These are phyloP conservation scores for Venturia carpophila DNA, from an alignment of 2,329 filamentous ascomycete species.

Conservation along the genomic window DNA sequence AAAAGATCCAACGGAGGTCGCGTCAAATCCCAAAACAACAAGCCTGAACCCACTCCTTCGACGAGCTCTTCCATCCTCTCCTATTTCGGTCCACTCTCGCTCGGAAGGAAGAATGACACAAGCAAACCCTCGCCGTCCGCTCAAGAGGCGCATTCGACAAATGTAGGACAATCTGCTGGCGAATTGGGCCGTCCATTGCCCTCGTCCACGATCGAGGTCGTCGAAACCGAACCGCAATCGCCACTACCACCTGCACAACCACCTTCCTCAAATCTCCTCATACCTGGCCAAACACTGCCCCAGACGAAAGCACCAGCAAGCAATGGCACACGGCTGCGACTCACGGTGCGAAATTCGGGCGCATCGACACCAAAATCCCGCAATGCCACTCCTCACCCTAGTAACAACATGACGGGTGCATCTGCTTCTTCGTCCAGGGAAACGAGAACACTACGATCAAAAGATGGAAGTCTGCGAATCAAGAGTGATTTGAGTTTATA, in stretches of 20 bases:
- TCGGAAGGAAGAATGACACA: neutral
- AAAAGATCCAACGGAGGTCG: constrained; percentile 12
- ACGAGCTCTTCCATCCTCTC: constrained; percentile 4
- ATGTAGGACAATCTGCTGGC: neutral
- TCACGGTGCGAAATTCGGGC: neutral
- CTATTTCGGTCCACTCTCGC: constrained; percentile 12
- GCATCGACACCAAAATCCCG: constrained; percentile 3
- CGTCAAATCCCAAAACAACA: constrained; percentile 7
- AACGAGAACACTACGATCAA: constrained; percentile 73
- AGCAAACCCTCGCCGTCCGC: neutral
- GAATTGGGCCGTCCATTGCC: neutral
- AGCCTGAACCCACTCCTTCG: constrained; percentile 2
- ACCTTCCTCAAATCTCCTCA: neutral
- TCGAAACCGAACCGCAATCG: neutral
- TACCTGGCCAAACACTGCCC: neutral
- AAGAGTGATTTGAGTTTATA: constrained; percentile 89
- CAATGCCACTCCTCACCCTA: constrained; percentile 5
- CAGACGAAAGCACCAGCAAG: constrained; percentile 1
- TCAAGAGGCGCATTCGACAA: neutral
- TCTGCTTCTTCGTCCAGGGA: constrained; percentile 27
- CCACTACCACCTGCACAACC: constrained; percentile 5
- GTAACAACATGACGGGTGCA: neutral
- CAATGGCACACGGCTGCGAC: constrained; percentile 11
- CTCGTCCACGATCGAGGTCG: constrained; percentile 1
- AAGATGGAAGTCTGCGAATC: constrained; percentile 70